Conservation (phyloP, 2,329 filamentous ascomycete species). For the Alternaria rosae region DNA sequence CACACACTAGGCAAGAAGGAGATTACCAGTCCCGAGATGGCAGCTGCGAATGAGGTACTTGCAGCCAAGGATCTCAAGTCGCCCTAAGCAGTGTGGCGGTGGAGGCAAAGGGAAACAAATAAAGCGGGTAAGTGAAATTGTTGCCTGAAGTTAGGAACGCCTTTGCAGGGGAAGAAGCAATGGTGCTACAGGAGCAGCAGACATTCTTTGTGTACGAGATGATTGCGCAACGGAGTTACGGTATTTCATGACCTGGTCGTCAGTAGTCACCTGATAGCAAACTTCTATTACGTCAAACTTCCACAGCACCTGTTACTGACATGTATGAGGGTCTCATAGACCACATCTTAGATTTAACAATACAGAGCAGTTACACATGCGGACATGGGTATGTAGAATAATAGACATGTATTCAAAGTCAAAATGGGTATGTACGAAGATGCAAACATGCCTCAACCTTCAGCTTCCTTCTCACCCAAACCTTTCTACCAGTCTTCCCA, state of each 20-base stretch:
- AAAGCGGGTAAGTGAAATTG: neutral
- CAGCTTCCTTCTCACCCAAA: neutral
- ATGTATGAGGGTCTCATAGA: neutral
- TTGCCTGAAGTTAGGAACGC: neutral
- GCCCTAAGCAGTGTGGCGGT: neutral
- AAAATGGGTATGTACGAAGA: neutral
- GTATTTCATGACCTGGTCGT: neutral
- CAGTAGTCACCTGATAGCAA: neutral
- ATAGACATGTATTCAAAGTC: neutral
- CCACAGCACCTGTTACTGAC: neutral
- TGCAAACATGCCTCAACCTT: neutral
- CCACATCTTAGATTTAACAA: neutral
- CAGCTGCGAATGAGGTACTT: constrained; percentile 16
- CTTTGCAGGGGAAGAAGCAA: neutral
- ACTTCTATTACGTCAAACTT: neutral
- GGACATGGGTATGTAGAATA: neutral
- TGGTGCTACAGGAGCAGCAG: neutral
- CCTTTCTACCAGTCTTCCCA: neutral
- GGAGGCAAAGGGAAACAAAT: neutral
- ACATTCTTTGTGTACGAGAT: neutral
- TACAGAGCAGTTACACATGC: neutral
- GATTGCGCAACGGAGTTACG: neutral
- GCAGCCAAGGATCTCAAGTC: constrained; percentile 8
- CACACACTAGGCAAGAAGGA: constrained; percentile 2
- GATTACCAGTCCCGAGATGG: constrained; percentile 9